Base-by-base conservation (phyloP, 257 asterid species). In the Nicotiana sylvestris region DNA sequence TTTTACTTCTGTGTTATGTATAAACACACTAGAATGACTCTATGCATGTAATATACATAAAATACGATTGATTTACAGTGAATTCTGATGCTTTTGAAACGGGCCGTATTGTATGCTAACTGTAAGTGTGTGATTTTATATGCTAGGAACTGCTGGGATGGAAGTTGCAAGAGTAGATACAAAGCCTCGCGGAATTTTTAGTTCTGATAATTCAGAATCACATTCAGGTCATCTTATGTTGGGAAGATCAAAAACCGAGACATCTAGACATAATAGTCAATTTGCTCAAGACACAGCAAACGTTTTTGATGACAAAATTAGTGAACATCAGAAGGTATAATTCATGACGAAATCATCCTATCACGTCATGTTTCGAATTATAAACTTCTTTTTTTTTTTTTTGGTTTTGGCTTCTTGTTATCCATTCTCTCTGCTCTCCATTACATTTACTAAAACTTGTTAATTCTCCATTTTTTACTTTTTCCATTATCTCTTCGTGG, bases 251-350 rank as follows among this genome's bases (percentile, higher is more conserved):
- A 96, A 87, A 67, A 92, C 94, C 1, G 99, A 91, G 88, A 88
- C 88, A 85, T 96, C 86, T 80, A 87, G 87, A 69, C 90, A 82
- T 86, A 86, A 85, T 66, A 85, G 88, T 81, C 81, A 89, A 81
- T 88, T 84, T 57, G 89, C 94, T 11, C 89, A 87, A 82, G 99
- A 96, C 84, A 96, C 97, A 80, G 97, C 92, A 2, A 94, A 93
- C 85, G 87, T 93, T 81, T 94, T 89, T 87, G 97, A 94, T 86
- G 90, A 90, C 84, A 89, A 88, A 55, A 85, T 93, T 83, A 70
- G 98, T 66, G 93, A 83, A 66, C 97, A 92, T 78, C 90, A 94
- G 91, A 96, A 93, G 98, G 99, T 96, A 88, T 62, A 29, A 43
- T 37, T 16, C 57, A 43, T 76, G 82, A 66, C 57, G 69, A 37